These are phyloP conservation scores for Ogataea thermomethanolica DNA, from an alignment of 805 yeast species.

Conservation along the genomic window DNA sequence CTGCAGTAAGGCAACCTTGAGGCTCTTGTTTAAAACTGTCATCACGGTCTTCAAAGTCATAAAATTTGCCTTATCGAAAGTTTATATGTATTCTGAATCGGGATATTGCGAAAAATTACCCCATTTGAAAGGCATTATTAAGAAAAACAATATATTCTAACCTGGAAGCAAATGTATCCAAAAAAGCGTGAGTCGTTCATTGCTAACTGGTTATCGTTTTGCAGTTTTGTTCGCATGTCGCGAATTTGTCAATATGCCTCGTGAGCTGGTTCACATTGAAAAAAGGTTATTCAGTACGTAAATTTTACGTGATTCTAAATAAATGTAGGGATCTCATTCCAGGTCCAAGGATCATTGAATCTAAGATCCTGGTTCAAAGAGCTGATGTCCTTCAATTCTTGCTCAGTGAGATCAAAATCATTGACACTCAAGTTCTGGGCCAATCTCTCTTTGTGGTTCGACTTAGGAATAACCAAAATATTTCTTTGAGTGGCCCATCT, in stretches of 20 bases:
- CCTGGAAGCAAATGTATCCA: too few relatives aligned
- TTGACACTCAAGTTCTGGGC: conserved; percentile 55
- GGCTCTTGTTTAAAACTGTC: conserved; percentile 43
- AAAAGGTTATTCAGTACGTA: too few relatives aligned
- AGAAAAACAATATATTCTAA: too few relatives aligned
- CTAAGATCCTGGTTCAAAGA: conserved; percentile 65
- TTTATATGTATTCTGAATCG: neutral
- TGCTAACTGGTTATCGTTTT: too few relatives aligned
- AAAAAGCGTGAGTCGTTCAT: too few relatives aligned
- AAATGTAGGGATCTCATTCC: conserved; percentile 36
- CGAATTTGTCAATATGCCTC: too few relatives aligned
- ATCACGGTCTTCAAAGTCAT: conserved; percentile 15
- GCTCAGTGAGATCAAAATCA: conserved; percentile 47
- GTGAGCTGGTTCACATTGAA: too few relatives aligned
- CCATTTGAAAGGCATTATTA: neutral
- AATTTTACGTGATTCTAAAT: conserved; percentile 13
- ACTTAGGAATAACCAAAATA: conserved; percentile 77
- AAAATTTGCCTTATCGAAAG: neutral
- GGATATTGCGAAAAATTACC: neutral
- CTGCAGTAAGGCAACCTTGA: conserved; percentile 83
- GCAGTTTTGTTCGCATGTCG: neutral
- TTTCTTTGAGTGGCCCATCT: conserved; percentile 86
- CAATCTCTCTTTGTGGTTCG: conserved; percentile 64
- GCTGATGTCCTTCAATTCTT: conserved; percentile 53
- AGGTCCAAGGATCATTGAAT: conserved; percentile 73